Evolutionary conservation across 768 basidiomycete species (phyloP), one percentile per base, ranked within the genome.

Genomic region (Strobilomyces confusus): DNA sequence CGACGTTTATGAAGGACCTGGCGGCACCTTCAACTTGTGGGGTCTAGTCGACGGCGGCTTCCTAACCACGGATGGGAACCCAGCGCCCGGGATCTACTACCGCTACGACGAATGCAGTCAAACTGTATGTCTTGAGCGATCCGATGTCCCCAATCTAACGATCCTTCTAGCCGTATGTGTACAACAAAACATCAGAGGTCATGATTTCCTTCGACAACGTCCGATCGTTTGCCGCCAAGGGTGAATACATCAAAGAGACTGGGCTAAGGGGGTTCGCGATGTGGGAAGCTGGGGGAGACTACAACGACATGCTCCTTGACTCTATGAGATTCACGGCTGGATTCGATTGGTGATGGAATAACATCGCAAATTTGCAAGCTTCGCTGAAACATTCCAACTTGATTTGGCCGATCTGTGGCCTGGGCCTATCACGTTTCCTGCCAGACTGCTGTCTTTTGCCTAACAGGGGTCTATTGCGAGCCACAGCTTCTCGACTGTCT

Each of bases 261-360:
- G 79, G 78, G 8, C 67, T 90, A 15, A 72, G 69, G 50, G 87
- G 88, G 5, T 87, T 88, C 64, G 71, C 80, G 2, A 79, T 85
- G 69, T 89, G 86, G 86, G 83, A 89, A 63, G 78, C 83, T 44
- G 85, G 80, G 22, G 84, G 83, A 5, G 88, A 88, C 64, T 76
- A 69, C 43, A 59, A 81, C 22, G 74, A 88, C 60, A 75, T 79
- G 23, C 72, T 89, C 41, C 71, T 89, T 4, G 29, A 86, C 63
- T 72, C 87, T 5, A 84, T 88, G n/a, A 55, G 56, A 30, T 1
- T 0, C 9, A n/a, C 54, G 0, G 51, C 44, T 41, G 63, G 63
- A 11, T 53, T 54, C 34, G 48, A 34, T 15, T 22, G 9, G 20
- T 41, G 15, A 26, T 26, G 26, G 26, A 34, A 34, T 34, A 23